Conservation (phyloP, 2,329 filamentous ascomycete species). For the Taxawa tesnikishii region DNA sequence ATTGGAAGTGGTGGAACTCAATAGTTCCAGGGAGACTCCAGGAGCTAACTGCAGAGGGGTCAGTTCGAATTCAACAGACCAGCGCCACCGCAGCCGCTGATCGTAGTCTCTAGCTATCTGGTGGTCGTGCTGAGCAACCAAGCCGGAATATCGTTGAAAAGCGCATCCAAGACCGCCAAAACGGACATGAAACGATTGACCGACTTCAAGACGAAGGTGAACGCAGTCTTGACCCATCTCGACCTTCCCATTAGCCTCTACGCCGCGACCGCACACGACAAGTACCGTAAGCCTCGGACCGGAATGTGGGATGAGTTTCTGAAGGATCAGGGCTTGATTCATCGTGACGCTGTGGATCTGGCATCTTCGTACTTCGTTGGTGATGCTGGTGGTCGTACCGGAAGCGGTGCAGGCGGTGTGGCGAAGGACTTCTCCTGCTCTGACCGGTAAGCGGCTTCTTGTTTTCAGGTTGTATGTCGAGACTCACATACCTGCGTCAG, state of each 20-base stretch:
- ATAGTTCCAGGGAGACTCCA: constrained; percentile 56
- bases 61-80: constrained; percentile 5
- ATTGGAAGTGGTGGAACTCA: constrained; percentile 92
- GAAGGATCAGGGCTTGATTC: constrained; percentile 32
- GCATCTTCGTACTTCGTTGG: constrained; percentile 72
- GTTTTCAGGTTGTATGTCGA: neutral
- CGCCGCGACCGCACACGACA: constrained; percentile 72
- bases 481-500: constrained; percentile 25
- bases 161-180: constrained; percentile 59
- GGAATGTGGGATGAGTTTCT: constrained; percentile 77
- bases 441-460: constrained; percentile 36
- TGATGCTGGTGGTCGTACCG: constrained; percentile 56
- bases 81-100: neutral
- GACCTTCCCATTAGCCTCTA: constrained; percentile 71
- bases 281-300: constrained; percentile 71
- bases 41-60: constrained; percentile 60
- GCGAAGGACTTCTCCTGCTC: constrained; percentile 47
- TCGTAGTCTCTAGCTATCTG: constrained; percentile 43
- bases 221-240: constrained; percentile 55
- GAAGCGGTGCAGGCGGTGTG: constrained; percentile 23
- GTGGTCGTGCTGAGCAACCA: constrained; percentile 84
- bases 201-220: constrained; percentile 75
- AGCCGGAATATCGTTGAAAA: constrained; percentile 63
- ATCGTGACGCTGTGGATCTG: constrained; percentile 50
- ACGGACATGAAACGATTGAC: constrained; percentile 53